Conservation (phyloP, 1,284 basidiomycete genomes). For the Abortiporus biennis region DNA sequence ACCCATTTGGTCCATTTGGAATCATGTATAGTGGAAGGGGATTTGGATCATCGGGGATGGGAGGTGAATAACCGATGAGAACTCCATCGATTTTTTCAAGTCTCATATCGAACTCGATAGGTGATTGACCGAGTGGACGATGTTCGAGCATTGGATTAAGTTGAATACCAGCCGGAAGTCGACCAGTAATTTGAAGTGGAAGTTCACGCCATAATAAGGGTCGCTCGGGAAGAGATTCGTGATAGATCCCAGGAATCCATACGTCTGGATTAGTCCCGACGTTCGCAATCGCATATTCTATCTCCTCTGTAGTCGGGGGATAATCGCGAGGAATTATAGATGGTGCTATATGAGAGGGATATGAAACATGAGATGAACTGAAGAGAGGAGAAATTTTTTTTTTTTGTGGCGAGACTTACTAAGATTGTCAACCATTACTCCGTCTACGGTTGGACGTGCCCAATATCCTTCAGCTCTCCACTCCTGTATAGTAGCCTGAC, state of each 20-base stretch:
- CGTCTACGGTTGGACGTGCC: conserved; percentile 19
- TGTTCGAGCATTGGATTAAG: conserved; percentile 52
- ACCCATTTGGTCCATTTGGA: conserved; percentile 32
- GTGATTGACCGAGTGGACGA: conserved; percentile 33
- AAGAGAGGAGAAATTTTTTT: too few relatives aligned
- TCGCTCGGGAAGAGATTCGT: conserved; percentile 42
- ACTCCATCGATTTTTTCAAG: conserved; percentile 14
- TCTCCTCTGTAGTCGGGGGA: too few relatives aligned
- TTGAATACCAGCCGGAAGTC: conserved; percentile 32
- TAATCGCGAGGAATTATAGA: too few relatives aligned
- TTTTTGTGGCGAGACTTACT: conserved; percentile 23
- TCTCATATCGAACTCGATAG: conserved; percentile 43
- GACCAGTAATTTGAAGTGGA: conserved; percentile 26
- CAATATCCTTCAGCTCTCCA: conserved; percentile 25
- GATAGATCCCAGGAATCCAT: conserved; percentile 42
- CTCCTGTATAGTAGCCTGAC: conserved; percentile 14
- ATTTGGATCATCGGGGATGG: conserved; percentile 3
- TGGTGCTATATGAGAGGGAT: too few relatives aligned
- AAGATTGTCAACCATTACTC: conserved; percentile 18
- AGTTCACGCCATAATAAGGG: conserved; percentile 37
- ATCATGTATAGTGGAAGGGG: conserved; percentile 22
- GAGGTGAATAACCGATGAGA: conserved; percentile 11
- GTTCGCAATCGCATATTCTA: too few relatives aligned
- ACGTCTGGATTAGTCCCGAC: conserved; percentile 40
- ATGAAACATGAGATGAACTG: too few relatives aligned